A percentile compares a stretch with the other conserved stretches of the same genome.
Evolutionary conservation across 192 early-diverging fungal species (phyloP).

Genomic region (Glomus cerebriforme): DNA sequence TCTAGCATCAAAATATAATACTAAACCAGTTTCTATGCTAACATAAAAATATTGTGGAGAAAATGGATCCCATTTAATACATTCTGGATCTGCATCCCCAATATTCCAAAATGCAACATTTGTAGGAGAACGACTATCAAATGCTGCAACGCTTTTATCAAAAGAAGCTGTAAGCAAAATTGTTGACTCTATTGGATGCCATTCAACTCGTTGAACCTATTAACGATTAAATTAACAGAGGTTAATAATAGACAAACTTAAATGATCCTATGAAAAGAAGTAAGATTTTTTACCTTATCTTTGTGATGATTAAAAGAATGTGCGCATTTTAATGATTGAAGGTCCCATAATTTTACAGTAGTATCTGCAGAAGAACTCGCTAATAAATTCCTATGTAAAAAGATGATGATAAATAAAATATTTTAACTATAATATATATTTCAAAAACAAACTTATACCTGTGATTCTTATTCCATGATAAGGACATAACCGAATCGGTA

Average conservation of each 20-base stretch:
- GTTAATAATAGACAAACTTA: conserved; percentile 1
- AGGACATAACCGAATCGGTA: conserved; percentile 91
- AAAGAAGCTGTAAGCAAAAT: conserved; percentile 91
- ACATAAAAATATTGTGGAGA: conserved; percentile 77
- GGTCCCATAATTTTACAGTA: conserved; percentile 98
- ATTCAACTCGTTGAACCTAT: conserved; percentile 80
- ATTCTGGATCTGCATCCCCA: conserved; percentile 83
- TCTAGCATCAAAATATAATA: conserved; percentile 88
- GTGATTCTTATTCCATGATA: conserved; percentile 89
- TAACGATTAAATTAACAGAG: neutral
- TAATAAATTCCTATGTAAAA: conserved; percentile 58
- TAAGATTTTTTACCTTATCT: conserved; percentile 59
- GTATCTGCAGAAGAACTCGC: conserved; percentile 94
- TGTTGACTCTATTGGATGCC: conserved; percentile 88
- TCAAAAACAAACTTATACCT: conserved; percentile 28
- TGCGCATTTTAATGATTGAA: conserved; percentile 69
- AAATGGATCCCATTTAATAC: conserved; percentile 90
- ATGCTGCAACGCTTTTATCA: conserved; percentile 82
- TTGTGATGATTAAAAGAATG: conserved; percentile 85
- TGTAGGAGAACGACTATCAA: conserved; percentile 89
- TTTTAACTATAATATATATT: neutral
- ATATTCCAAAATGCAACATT: conserved; percentile 70
- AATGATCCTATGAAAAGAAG: neutral
- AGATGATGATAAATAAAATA: neutral
- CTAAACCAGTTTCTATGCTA: conserved; percentile 88